phyloP scores from a whole-genome alignment of 495 filamentous ascomycete genomes.

The Penicillium pancosmium region DNA sequence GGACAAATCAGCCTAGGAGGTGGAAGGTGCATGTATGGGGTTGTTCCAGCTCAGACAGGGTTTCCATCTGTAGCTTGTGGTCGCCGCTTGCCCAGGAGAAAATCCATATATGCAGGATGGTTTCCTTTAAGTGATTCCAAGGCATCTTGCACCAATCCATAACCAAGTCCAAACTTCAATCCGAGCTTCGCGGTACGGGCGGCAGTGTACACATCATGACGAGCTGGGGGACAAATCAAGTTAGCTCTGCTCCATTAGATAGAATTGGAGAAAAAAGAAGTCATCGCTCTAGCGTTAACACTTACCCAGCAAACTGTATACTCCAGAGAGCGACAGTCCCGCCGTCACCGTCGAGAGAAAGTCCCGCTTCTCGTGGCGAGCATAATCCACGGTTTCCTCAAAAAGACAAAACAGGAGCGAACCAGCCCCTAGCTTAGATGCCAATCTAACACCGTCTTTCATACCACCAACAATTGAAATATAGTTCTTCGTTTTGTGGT shows the following conservation, averaged over 20 bases:
- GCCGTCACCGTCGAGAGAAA: conserved; percentile 51
- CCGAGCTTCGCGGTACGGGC: conserved; percentile 83
- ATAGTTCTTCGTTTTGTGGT: conserved; percentile 98
- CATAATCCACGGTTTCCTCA: conserved; percentile 82
- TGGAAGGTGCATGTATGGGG: not conserved
- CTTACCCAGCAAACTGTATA: conserved; percentile 86
- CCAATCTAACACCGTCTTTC: conserved; percentile 76
- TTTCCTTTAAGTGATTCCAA: conserved; percentile 66
- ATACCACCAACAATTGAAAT: conserved; percentile 71
- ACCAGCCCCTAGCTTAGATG: conserved; percentile 66
- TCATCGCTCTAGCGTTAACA: conserved; percentile 8
- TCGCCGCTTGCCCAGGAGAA: conserved; percentile 50
- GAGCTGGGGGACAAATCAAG: conserved; percentile 53
- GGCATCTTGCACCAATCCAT: conserved; percentile 79
- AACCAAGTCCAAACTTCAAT: conserved; percentile 73
- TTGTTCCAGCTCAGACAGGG: conserved; percentile 23
- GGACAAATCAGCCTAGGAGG: not conserved
- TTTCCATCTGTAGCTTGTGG: conserved; percentile 19
- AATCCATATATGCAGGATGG: conserved; percentile 71
- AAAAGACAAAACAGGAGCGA: conserved; percentile 67
- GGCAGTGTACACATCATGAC: conserved; percentile 78
- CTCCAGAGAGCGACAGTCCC: conserved; percentile 77
- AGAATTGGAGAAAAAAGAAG: not conserved
- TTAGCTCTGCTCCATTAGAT: conserved; percentile 21
- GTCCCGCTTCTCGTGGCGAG: conserved; percentile 50